phyloP scores from a whole-genome alignment of 306 rosid species.

The Citrullus mucosospermus region DNA sequence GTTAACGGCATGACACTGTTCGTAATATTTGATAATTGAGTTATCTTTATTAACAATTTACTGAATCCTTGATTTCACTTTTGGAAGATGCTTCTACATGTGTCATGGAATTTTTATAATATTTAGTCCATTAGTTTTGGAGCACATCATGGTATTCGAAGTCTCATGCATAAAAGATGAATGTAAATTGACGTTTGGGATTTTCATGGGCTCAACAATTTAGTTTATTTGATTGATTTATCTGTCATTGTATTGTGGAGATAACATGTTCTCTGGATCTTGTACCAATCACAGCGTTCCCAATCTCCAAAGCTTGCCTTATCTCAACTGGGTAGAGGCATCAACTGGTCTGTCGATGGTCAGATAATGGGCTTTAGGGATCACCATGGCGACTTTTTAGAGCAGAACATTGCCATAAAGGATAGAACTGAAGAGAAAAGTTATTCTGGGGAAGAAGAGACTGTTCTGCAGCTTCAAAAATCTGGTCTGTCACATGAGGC shows the following conservation, averaged over 20 bases:
- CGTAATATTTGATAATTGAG: not conserved
- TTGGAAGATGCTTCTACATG: not conserved
- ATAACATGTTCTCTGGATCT: conserved; percentile 2
- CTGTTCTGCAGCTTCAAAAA: conserved; percentile 30
- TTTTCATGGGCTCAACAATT: not conserved
- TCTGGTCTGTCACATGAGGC: conserved; percentile 37
- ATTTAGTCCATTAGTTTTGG: not conserved
- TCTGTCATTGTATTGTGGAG: not conserved
- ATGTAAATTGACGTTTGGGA: not conserved
- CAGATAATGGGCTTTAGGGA: conserved; percentile 36
- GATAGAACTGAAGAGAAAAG: conserved; percentile 27
- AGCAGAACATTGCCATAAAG: conserved; percentile 24
- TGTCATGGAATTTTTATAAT: not conserved
- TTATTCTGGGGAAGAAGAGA: conserved; percentile 30
- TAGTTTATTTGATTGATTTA: not conserved
- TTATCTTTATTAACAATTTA: not conserved
- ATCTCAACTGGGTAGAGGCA: conserved; percentile 39
- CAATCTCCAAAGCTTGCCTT: conserved; percentile 35
- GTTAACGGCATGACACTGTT: not conserved
- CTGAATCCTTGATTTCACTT: not conserved
- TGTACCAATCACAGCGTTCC: conserved; percentile 22
- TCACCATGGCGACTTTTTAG: conserved; percentile 20
- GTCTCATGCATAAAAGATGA: not conserved
- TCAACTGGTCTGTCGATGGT: conserved; percentile 35
- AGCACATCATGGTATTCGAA: not conserved